Evolutionary conservation across 2,329 filamentous ascomycete genomes (phyloP).

Genomic region (Trichoderma atroviride): DNA sequence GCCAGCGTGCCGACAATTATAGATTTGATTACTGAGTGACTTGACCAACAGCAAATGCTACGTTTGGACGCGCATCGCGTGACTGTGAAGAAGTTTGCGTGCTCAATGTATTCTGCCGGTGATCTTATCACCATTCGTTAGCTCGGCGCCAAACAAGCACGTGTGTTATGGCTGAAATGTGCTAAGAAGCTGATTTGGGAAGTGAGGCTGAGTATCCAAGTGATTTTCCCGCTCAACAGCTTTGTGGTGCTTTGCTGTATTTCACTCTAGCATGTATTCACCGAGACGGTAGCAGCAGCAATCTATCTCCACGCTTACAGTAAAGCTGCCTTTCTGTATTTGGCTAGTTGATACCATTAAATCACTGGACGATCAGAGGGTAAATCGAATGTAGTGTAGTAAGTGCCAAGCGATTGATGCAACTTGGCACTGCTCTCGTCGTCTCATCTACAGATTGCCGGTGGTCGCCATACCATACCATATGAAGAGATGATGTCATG

Average conservation of each 20-base stretch:
- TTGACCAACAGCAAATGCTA: background rate
- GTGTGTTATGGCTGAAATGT: constrained; percentile 51
- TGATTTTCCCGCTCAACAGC: background rate
- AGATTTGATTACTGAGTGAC: background rate
- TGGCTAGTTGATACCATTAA: background rate
- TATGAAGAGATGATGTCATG: background rate
- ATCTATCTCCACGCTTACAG: background rate
- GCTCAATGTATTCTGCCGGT: constrained; percentile 58
- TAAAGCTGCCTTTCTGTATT: background rate
- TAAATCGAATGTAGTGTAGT: background rate
- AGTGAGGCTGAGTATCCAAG: background rate
- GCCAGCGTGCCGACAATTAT: background rate
- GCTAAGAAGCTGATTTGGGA: constrained; percentile 70
- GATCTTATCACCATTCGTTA: constrained; percentile 52
- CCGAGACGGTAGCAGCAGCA: background rate
- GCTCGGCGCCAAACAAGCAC: constrained; percentile 65
- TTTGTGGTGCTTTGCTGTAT: background rate
- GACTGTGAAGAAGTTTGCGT: constrained; percentile 48
- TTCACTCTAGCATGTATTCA: background rate
- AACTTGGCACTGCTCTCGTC: background rate
- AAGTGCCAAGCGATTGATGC: background rate
- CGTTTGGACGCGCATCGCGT: background rate
- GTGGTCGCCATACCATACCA: background rate
- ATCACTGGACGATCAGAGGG: background rate
- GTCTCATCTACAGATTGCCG: background rate